Conservation (phyloP, 257 asterid species). For the Solanum clarkiae region DNA sequence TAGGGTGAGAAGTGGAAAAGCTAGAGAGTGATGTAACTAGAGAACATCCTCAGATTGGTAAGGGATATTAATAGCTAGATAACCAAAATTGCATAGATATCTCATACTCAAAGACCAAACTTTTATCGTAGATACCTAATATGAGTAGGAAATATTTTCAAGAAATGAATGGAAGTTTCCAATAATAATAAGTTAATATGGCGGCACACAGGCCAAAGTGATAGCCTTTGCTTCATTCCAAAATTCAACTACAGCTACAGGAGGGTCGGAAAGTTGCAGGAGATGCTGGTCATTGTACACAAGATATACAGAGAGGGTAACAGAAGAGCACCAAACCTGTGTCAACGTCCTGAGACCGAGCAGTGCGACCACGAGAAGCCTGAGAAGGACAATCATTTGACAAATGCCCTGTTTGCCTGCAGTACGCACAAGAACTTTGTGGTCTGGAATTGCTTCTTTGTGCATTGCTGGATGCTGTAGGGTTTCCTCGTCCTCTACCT, state of each 20-base stretch:
- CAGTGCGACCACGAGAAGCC: constrained; percentile 33
- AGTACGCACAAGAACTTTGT: constrained; percentile 32
- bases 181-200: neutral
- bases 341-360: constrained; percentile 29
- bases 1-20: neutral
- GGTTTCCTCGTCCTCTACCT: constrained; percentile 68
- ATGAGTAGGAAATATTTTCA: too few relatives aligned
- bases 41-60: neutral
- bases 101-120: neutral
- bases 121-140: too few relatives aligned
- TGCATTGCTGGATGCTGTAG: constrained; percentile 37
- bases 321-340: constrained; percentile 33
- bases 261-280: neutral
- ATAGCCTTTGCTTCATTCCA: neutral
- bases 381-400: constrained; percentile 37
- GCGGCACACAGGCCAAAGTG: neutral
- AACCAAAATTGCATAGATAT: neutral
- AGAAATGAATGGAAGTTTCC: too few relatives aligned
- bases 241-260: neutral
- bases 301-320: neutral
- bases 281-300: neutral
- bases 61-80: neutral
- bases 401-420: constrained; percentile 56
- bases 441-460: constrained; percentile 49
- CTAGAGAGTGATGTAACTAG: neutral